Evolutionary conservation across 305 asterid species (phyloP).

Genomic region (Solanum hybrid): DNA sequence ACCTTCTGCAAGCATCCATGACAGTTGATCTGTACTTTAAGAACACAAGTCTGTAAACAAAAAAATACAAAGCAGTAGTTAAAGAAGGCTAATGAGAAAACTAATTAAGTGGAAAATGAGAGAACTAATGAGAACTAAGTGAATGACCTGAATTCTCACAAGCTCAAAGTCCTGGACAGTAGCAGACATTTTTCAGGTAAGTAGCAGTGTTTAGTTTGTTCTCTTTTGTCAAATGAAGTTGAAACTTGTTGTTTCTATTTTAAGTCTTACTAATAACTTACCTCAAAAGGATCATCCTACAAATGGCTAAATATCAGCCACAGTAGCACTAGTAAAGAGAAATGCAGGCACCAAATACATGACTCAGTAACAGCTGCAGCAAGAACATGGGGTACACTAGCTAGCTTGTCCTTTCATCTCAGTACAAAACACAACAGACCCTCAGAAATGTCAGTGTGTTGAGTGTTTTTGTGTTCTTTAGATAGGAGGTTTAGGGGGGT

Average conservation of each 20-base stretch:
- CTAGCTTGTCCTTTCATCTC: neutral
- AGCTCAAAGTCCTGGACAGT: conserved; percentile 19
- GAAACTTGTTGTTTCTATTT: neutral
- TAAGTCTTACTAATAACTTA: neutral
- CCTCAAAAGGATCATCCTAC: neutral
- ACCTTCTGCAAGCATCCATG: conserved; percentile 63
- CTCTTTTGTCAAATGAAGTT: conserved; percentile 5
- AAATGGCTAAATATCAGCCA: neutral
- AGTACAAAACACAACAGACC: neutral
- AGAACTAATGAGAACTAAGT: neutral
- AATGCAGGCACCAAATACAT: neutral
- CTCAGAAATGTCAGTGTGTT: neutral
- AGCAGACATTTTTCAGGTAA: conserved; percentile 13
- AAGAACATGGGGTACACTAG: neutral
- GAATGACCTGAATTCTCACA: conserved; percentile 19
- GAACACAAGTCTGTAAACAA: conserved; percentile 39
- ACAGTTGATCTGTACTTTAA: conserved; percentile 73
- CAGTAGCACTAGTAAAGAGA: neutral
- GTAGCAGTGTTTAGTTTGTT: neutral
- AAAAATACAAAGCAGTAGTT: neutral
- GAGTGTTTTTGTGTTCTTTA: neutral
- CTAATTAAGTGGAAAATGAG: neutral
- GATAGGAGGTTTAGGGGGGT: neutral
- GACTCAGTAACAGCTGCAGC: neutral
- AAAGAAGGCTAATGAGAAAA: neutral